Conservation (phyloP, 192 early-diverging fungal genomes). For the Anaeromyces robustus region DNA sequence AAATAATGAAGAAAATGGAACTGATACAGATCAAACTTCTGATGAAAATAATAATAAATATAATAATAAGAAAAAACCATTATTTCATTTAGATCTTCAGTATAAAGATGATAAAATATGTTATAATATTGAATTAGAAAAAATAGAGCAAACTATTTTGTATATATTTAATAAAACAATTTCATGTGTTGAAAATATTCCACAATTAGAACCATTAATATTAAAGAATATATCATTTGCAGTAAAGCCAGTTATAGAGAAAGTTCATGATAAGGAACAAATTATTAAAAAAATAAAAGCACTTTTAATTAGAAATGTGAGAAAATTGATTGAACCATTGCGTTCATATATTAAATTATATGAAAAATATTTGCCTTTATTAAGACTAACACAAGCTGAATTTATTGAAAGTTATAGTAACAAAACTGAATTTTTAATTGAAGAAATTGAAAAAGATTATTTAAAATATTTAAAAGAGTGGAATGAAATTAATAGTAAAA, state of each 20-base stretch:
- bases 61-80: conserved; percentile 17
- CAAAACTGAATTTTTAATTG: conserved; percentile 24
- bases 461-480: conserved; percentile 25
- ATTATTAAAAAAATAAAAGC: conserved; percentile 14
- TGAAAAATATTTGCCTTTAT: conserved; percentile 23
- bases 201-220: conserved; percentile 38
- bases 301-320: conserved; percentile 11
- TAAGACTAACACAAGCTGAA: neutral
- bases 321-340: conserved; percentile 19
- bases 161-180: conserved; percentile 35
- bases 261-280: conserved; percentile 21
- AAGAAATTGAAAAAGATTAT: conserved; percentile 43
- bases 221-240: conserved; percentile 49
- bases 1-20: neutral
- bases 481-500: conserved; percentile 39
- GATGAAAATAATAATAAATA: conserved; percentile 8
- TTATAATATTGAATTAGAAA: conserved; percentile 28
- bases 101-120: conserved; percentile 26
- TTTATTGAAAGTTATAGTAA: conserved; percentile 25
- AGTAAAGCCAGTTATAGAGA: conserved; percentile 28
- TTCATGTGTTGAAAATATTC: conserved; percentile 25
- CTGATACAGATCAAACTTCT: neutral
- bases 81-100: conserved; percentile 35
- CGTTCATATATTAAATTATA: conserved; percentile 27
- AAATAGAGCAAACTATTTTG: conserved; percentile 23